Evolutionary conservation across 2,329 filamentous ascomycete genomes (phyloP), one percentile per base, ranked within the genome.

Genomic region (Pseudocercospora musae): DNA sequence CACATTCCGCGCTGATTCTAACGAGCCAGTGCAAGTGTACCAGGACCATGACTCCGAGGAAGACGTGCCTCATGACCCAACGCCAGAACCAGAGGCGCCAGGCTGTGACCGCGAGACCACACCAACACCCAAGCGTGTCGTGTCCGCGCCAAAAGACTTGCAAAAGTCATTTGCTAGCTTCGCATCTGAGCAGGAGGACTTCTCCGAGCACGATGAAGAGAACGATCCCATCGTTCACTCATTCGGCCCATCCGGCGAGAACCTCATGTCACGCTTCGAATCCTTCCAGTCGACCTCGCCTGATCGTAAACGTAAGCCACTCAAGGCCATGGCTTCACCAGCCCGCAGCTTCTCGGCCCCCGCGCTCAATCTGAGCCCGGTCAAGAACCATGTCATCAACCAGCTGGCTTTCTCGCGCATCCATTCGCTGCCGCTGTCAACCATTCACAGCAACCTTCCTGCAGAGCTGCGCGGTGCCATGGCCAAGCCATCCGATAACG

Each of bases 391-490:
- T 74, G 87, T 96, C 65, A 85, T 95, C 75, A 98, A 98, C 77
- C 95, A 99, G 78, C 85, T 99, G 29, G 95, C 95, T 31, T 99
- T 91, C 77, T 97, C 95, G 1, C 90, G 94, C 27, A 83, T 98
- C 6, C 93, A 94, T 15, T 96, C 93, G 0, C 95, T 92, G 25
- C 94, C 95, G 3, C 83, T 98, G 54, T 96, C 94, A 1, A 90
- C 89, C 55, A 95, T 99, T 61, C 83, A 97, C 79, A 89, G 87
- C 75, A 91, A 96, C 73, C 87, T 99, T 11, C 95, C 95, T n/a
- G 72, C 77, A 25, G 79, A 82, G 64, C 70, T 82, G n/a, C 74
- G 73, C 62, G 71, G 68, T 46, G 72, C 70, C 53, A 70, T 73
- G 69, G 66, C 70, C 27, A 72, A 70, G 57, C 68, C 71, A 7